phyloP scores from a whole-genome alignment of 768 basidiomycete genomes.

The Thelephora aurantiotincta region DNA sequence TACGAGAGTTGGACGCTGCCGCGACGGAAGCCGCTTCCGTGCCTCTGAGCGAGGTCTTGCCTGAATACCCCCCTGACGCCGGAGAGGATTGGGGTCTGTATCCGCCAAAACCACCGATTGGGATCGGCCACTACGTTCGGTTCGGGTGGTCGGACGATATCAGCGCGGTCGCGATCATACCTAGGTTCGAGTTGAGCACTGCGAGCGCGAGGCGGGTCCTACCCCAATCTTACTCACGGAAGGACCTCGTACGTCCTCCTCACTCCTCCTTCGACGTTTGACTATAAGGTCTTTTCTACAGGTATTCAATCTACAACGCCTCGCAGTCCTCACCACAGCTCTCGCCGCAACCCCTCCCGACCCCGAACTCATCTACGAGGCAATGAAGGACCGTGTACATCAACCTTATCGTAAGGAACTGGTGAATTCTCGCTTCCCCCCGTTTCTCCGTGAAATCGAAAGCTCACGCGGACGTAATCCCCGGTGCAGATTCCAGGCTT shows the following conservation, averaged over 20 bases:
- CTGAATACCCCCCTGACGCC: constrained; percentile 89
- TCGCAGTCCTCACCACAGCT: constrained; percentile 93
- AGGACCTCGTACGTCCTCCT: constrained; percentile 62
- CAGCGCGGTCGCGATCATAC: constrained; percentile 89
- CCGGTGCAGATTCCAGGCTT: constrained; percentile 78
- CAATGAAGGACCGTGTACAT: constrained; percentile 97
- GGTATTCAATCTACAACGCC: constrained; percentile 95
- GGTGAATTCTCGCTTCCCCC: constrained; percentile 29
- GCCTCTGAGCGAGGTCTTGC: constrained; percentile 89
- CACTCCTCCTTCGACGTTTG: neutral
- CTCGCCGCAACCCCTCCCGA: constrained; percentile 85
- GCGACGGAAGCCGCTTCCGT: constrained; percentile 80
- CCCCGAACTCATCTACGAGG: constrained; percentile 93
- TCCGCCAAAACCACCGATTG: constrained; percentile 76
- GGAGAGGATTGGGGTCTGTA: constrained; percentile 82
- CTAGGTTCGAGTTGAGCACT: constrained; percentile 90
- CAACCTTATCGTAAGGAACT: constrained; percentile 89
- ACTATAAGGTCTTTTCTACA: constrained; percentile 18
- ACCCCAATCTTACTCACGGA: constrained; percentile 73
- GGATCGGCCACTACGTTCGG: constrained; percentile 88
- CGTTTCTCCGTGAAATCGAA: neutral
- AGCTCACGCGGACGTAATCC: neutral
- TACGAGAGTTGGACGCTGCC: constrained; percentile 72
- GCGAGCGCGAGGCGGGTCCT: constrained; percentile 86
- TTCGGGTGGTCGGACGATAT: constrained; percentile 79